These are phyloP conservation scores for Rhodosporidiobolus odoratus DNA, from an alignment of 768 basidiomycete species.

Conservation along the genomic window DNA sequence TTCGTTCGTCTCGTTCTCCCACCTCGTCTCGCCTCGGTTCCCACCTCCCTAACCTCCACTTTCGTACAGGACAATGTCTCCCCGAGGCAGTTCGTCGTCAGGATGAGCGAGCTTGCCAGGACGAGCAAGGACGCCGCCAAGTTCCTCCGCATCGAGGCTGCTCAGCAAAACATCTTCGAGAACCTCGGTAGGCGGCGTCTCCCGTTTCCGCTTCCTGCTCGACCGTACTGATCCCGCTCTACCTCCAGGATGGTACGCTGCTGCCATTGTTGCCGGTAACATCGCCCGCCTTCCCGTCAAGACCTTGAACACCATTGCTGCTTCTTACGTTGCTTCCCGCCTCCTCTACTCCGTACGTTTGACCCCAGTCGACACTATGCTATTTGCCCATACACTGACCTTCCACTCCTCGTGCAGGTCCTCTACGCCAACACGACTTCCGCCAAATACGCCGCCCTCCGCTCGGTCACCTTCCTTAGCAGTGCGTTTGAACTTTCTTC, in stretches of 20 bases:
- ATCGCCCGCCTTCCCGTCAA: not conserved
- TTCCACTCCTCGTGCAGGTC: not conserved
- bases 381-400: not conserved
- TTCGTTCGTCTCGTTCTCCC: conserved; percentile 1
- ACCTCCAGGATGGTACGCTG: conserved; percentile 3
- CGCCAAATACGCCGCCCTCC: not conserved
- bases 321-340: not conserved
- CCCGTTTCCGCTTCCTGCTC: not conserved
- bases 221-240: not conserved
- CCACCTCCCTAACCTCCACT: too few species aligned
- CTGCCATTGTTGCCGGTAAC: conserved; percentile 18
- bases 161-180: conserved; percentile 24
- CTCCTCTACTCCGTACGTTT: not conserved
- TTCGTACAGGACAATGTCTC: conserved; percentile 20
- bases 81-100: conserved; percentile 14
- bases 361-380: not conserved
- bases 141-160: conserved; percentile 14
- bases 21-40: too few species aligned
- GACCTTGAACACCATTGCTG: conserved; percentile 1
- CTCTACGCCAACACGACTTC: not conserved
- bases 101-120: conserved; percentile 5
- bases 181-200: not conserved
- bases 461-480: conserved; percentile 1
- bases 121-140: conserved; percentile 2
- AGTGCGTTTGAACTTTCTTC: not conserved